These are phyloP conservation scores for Mentha longifolia DNA, from an alignment of 257 asterid species.

Conservation along the genomic window DNA sequence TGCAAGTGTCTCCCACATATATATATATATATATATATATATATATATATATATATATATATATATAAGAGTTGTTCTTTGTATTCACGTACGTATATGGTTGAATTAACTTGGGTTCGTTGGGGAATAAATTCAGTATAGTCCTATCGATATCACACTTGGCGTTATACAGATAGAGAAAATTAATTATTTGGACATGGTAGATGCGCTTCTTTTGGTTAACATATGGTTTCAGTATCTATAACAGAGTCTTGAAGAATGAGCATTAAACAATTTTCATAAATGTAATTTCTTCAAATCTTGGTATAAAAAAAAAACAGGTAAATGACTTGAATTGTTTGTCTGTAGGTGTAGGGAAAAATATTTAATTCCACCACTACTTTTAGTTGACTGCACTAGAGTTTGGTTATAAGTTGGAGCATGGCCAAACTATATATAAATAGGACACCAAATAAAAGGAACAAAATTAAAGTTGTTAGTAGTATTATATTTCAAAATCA, in stretches of 20 bases:
- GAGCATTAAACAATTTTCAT: neutral
- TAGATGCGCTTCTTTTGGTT: neutral
- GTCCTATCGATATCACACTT: neutral
- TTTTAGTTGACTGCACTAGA: slow-evolving; percentile 10
- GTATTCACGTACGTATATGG: neutral
- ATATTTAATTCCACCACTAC: neutral
- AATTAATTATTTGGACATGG: neutral
- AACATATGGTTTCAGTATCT: neutral
- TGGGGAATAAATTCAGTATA: neutral
- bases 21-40: no score
- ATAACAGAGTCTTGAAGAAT: neutral
- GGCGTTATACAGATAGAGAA: no score
- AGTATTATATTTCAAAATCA: no score
- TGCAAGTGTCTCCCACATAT: no score
- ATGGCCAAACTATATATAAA: neutral
- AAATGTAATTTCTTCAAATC: neutral
- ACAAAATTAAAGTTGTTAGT: no score
- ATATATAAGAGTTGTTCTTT: no score
- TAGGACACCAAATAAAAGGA: neutral
- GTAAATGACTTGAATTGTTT: neutral
- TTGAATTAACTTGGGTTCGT: neutral
- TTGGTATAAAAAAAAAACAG: neutral
- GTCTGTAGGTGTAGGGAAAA: neutral
- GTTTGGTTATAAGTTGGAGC: neutral
- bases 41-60: no score